Conservation (phyloP, 371 early-diverging fungal genomes). For the Nematocida sp. region DNA sequence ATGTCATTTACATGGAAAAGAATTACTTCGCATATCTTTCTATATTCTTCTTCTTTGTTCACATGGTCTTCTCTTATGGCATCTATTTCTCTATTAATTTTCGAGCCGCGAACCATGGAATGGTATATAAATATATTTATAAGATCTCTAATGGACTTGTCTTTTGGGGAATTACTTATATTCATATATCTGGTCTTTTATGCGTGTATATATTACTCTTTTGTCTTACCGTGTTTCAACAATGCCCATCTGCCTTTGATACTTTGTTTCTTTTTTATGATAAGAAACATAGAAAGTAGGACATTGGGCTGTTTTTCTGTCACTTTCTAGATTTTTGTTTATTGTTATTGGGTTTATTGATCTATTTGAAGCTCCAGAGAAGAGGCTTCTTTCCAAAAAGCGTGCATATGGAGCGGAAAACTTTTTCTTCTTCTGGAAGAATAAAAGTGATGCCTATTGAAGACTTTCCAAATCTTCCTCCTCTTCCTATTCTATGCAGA, state of each 20-base stretch:
- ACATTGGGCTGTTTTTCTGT: too few species aligned
- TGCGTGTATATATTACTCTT: too few species aligned
- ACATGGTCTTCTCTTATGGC: neutral
- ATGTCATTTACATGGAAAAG: conserved; percentile 36
- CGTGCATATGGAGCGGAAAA: conserved; percentile 2
- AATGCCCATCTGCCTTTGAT: too few species aligned
- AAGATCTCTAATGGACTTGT: conserved; percentile 3
- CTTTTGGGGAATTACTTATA: neutral
- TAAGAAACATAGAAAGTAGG: too few species aligned
- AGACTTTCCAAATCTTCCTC: conserved; percentile 92
- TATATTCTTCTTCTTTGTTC: conserved; percentile 7
- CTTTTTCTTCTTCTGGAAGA: conserved; percentile 73
- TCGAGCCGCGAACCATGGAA: conserved; percentile 11
- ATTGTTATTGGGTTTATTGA: neutral
- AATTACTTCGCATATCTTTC: conserved; percentile 21
- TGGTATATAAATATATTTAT: conserved; percentile 41
- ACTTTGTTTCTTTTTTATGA: too few species aligned
- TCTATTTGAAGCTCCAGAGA: too few species aligned
- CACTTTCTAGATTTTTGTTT: too few species aligned
- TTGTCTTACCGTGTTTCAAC: too few species aligned
- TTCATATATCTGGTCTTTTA: neutral
- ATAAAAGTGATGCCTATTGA: conserved; percentile 91
- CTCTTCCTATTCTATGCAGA: conserved; percentile 96
- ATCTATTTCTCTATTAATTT: conserved; percentile 34
- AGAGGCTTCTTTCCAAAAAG: conserved; percentile 35